Evolutionary conservation across 495 filamentous ascomycete species (phyloP), one percentile per base, ranked within the genome.

Genomic region (Pseudomonodictys pantanalensis): DNA sequence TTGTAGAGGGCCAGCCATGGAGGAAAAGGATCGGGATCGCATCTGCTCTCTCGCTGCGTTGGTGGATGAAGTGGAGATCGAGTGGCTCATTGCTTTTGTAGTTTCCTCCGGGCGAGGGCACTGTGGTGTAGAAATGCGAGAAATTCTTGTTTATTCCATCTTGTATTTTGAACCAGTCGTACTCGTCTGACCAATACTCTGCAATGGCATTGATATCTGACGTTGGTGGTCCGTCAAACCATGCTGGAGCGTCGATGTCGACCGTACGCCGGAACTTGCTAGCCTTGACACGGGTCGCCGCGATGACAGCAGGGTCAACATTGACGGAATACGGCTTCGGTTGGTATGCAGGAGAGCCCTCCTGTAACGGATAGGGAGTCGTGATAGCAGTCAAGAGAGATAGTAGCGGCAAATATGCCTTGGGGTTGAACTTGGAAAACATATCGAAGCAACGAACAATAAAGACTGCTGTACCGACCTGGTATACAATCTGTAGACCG

Each of bases 1-100:
- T 30, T 33, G 47, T 50, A 2, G 47, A 50, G 8, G 47, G 47
- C 47, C 47, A 50, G 25, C 47, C 47, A 30, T 50, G 47, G 18
- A 50, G 47, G 6, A 50, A 9, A 2, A 50, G 24, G 3, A 50
- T 3, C 7, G 47, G 47, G 12, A 50, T 50, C 10, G 47, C 47
- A 8, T 35, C 32, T 7, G 8, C 15, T 35, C 8, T 35, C 8
- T 35, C 32, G 24, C 32, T 33, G 5, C 25, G 47, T 25, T 50
- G 3, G 28, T 50, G 47, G 24, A 50, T 33, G 47, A 50, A 50
- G 24, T 50, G 47, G 6, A 50, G 24, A 8, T 3, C 3, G 6
- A 50, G 2, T 2, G 47, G 28, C 3, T 50, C 2, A 2, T 3
- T 29, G 42, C 20, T 10, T 7, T 45, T 45, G 10, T 18, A 18